These are phyloP conservation scores for Tulasnella sp. DNA, from an alignment of 768 basidiomycete genomes.

Conservation along the genomic window DNA sequence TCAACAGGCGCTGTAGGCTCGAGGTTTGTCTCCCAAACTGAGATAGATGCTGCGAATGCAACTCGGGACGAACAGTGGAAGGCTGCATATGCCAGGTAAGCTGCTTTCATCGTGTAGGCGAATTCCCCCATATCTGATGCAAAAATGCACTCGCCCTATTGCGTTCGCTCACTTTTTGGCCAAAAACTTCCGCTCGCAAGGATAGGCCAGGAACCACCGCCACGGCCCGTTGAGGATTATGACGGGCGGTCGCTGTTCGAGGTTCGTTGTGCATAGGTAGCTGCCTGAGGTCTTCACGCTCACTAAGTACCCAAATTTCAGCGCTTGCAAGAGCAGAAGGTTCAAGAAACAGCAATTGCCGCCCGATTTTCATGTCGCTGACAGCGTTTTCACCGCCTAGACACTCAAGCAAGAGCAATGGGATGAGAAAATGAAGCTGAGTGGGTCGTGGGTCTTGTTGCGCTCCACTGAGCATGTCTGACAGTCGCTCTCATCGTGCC, in stretches of 20 bases:
- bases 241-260: slow-evolving; percentile 86
- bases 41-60: slow-evolving; percentile 66
- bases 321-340: slow-evolving; percentile 90
- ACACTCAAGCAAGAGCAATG: slow-evolving; percentile 90
- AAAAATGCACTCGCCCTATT: slow-evolving; percentile 19
- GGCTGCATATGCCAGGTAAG: slow-evolving; percentile 77
- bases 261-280: slow-evolving; percentile 48
- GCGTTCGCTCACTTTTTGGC: background rate
- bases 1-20: slow-evolving; percentile 71
- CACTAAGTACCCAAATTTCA: slow-evolving; percentile 38
- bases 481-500: slow-evolving; percentile 24
- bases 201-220: slow-evolving; percentile 80
- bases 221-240: slow-evolving; percentile 70
- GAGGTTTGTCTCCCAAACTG: slow-evolving; percentile 76
- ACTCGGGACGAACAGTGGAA: slow-evolving; percentile 83
- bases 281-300: slow-evolving; percentile 14
- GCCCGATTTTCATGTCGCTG: slow-evolving; percentile 14
- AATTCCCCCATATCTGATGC: slow-evolving; percentile 11
- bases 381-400: slow-evolving; percentile 42
- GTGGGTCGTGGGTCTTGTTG: slow-evolving; percentile 32
- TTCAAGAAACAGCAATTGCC: slow-evolving; percentile 39
- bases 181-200: slow-evolving; percentile 39
- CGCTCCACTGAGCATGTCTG: background rate
- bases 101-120: background rate
- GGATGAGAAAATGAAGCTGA: slow-evolving; percentile 84